These are phyloP conservation scores for Nakazawaea anatomiae DNA, from an alignment of 805 yeast species.

Conservation along the genomic window DNA sequence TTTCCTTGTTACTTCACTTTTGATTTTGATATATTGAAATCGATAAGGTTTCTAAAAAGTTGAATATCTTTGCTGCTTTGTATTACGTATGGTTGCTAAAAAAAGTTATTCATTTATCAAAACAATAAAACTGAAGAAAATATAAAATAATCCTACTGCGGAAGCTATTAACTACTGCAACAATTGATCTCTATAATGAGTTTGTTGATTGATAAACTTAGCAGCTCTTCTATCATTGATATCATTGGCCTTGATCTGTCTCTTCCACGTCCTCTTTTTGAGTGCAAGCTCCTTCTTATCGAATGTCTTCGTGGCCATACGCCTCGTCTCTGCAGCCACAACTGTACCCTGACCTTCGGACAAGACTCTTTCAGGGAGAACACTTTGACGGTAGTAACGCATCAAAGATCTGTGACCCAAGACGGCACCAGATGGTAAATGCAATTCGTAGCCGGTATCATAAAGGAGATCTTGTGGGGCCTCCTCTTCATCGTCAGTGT, in stretches of 20 bases:
- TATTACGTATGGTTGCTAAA: too few relatives aligned
- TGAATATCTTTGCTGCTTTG: too few relatives aligned
- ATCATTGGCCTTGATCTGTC: constrained; percentile 43
- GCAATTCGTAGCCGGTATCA: constrained; percentile 52
- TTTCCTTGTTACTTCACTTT: constrained; percentile 16
- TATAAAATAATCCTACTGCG: too few relatives aligned
- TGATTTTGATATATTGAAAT: constrained; percentile 2
- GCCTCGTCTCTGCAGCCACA: constrained; percentile 69
- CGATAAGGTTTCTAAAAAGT: neutral
- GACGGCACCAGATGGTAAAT: constrained; percentile 70
- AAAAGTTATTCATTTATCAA: too few relatives aligned
- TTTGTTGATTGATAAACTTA: constrained; percentile 74
- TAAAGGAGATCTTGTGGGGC: constrained; percentile 24
- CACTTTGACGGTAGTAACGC: constrained; percentile 65
- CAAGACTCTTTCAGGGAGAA: constrained; percentile 41
- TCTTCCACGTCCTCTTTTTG: constrained; percentile 57
- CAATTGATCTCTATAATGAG: constrained; percentile 75
- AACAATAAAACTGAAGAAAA: too few relatives aligned
- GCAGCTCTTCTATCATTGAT: constrained; percentile 51
- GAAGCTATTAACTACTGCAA: constrained; percentile 26
- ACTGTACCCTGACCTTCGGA: constrained; percentile 70
- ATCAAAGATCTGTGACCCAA: constrained; percentile 78
- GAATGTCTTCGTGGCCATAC: constrained; percentile 29
- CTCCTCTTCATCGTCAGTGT: constrained; percentile 24
- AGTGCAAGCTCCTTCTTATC: constrained; percentile 35